Evolutionary conservation across 352 stramenopile species (phyloP), one percentile per base, ranked within the genome.

Genomic region (Globisporangium recalcitrans): DNA sequence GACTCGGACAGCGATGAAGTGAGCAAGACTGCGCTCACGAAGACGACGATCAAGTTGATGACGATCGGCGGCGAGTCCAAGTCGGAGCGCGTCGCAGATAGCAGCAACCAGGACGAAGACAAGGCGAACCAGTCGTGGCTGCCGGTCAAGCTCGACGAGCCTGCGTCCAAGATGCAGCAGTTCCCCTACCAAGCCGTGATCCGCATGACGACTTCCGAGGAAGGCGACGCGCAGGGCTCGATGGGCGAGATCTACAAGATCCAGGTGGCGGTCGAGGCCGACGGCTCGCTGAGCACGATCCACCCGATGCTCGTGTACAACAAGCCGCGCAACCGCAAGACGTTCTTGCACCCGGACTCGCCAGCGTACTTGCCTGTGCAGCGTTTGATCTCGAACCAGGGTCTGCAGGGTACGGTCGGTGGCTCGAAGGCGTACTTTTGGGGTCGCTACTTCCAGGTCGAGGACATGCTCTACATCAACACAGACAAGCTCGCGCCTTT

Each of bases 231-330:
- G 27, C 65, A 84, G n/a, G 84, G 83, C 22, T 80, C 77, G 10
- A 73, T 92, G 51, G 85, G 85, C 29, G 86, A 95, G 73, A 92
- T 95, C 74, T 95, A 95, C 76, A 95, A 95, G 76, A 93, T 95
- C 69, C 86, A 95, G 49, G 85, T 93, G 58, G 86, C 86, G 14
- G 72, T 92, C 68, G 76, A 85, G 48, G 65, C 71, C 1, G 72
- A 87, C 58, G 81, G 78, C 4, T 62, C 77, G 47, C 69, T 89
- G 11, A 90, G 81, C 61, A 89, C 72, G 42, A 81, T 83, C 24
- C 72, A 89, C 62, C 84, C 86, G 24, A 95, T 95, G 86, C 78
- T 95, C 48, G 83, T 95, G 56, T 95, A 95, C 73, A 95, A 95
- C 73, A 95, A 93, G 73, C 72, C 80, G 51, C 82, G 86, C 42